Base-by-base conservation (phyloP, 768 basidiomycete species). In the Tylopilus rubrobrunneus region DNA sequence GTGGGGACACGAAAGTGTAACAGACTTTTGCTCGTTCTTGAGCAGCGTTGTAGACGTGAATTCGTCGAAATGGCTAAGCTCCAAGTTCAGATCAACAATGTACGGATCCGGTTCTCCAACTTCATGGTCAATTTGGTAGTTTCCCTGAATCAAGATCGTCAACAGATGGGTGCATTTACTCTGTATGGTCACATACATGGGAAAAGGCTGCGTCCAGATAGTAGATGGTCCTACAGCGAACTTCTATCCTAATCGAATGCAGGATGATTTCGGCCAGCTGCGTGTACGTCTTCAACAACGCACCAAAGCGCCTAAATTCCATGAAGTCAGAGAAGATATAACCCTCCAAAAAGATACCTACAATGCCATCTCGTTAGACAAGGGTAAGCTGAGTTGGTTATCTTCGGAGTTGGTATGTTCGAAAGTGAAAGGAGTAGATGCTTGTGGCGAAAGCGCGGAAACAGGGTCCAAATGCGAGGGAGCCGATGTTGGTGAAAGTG, bases 101-200 rank as follows among this genome's bases (percentile, higher is more conserved):
- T 92, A 85, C 9, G 91, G 84, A 67, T 98, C 96, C 1, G 94
- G 96, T 63, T 96, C 94, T n/a, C 82, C 78, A 5, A 87, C 86
- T 68, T 95, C 94, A 56, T 84, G 81, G 27, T 89, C 86, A 25
- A 92, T 77, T 45, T 78, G 76, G 66, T 96, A 96, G 56, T 90
- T 87, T 34, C 93, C 92, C 93, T 97, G 60, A 5, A 62, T 39
- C 43, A 19, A 33, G 36, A 17, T 31, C 45, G 56, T 57, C 42
- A 58, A 56, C 41, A 31, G 31, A 31, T 7, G 7, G 43, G 59
- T 42, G 48, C 39, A 44, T 45, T 33, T 25, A 25, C 25, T 45
- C 31, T 7, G 51, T 21, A 15, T 43, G 7, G 52, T 25, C 37
- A 73, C 83, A 55, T 56, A 90, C 90, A 60, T 87, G 81, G 57